These are phyloP conservation scores for Starmerella khaoyaiensis DNA, from an alignment of 805 yeast species.

Conservation along the genomic window DNA sequence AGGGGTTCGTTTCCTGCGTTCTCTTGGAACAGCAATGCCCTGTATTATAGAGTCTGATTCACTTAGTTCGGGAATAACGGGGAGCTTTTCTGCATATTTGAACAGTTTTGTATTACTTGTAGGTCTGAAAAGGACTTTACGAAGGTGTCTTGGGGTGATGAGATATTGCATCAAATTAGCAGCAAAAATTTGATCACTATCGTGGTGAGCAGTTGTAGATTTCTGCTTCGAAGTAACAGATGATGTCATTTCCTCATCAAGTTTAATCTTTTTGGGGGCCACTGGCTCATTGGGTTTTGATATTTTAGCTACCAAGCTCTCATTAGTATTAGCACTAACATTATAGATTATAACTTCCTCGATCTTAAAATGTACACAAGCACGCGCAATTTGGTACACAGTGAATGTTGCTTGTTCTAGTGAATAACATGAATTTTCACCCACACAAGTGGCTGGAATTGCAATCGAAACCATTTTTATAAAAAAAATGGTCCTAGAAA, in stretches of 20 bases:
- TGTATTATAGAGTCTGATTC: slow-evolving; percentile 32
- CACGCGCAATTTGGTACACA: slow-evolving; percentile 68
- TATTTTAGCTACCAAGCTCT: slow-evolving; percentile 5
- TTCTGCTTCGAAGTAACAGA: slow-evolving; percentile 12
- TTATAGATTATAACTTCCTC: slow-evolving; percentile 65
- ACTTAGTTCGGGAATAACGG: slow-evolving; percentile 59
- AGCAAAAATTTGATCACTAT: slow-evolving; percentile 4
- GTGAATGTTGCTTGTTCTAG: slow-evolving; percentile 61
- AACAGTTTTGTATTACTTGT: slow-evolving; percentile 20
- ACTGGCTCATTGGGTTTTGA: slow-evolving; percentile 10
- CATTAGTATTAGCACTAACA: slow-evolving; percentile 31
- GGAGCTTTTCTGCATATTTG: slow-evolving; percentile 50
- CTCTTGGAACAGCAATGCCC: slow-evolving; percentile 41
- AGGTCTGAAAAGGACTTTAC: slow-evolving; percentile 45
- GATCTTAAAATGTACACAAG: slow-evolving; percentile 55
- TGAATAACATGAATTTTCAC: slow-evolving; percentile 42
- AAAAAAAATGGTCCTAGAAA: neutral
- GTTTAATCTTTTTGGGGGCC: slow-evolving; percentile 26
- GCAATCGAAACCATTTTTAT: slow-evolving; percentile 34
- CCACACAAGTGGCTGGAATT: slow-evolving; percentile 56
- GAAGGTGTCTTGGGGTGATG: slow-evolving; percentile 72
- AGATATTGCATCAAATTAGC: slow-evolving; percentile 66
- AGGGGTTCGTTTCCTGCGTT: slow-evolving; percentile 35
- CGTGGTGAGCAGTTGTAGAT: slow-evolving; percentile 18
- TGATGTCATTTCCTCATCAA: slow-evolving; percentile 19